These are phyloP conservation scores for Apophysomyces sp. DNA, from an alignment of 371 early-diverging fungal species.

Conservation along the genomic window DNA sequence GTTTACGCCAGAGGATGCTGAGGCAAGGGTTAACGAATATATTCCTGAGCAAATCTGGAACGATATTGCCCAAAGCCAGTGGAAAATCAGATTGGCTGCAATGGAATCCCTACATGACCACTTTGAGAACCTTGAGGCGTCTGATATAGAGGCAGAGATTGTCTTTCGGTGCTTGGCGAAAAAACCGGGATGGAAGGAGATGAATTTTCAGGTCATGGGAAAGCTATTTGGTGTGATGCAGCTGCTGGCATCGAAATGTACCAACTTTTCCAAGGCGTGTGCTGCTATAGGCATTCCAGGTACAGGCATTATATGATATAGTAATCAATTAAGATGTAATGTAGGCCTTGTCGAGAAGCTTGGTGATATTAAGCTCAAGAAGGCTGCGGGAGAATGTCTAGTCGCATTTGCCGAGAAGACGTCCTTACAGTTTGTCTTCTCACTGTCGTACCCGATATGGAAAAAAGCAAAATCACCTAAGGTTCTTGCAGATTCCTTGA, in stretches of 20 bases:
- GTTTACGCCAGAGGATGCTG: slow-evolving; percentile 66
- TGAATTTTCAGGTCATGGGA: slow-evolving; percentile 88
- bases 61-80: slow-evolving; percentile 68
- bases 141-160: slow-evolving; percentile 78
- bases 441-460: slow-evolving; percentile 74
- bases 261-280: slow-evolving; percentile 71
- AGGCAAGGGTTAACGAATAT: slow-evolving; percentile 62
- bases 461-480: slow-evolving; percentile 89
- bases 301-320: slow-evolving; percentile 5
- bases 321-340: neutral
- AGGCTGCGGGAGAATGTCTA: slow-evolving; percentile 78
- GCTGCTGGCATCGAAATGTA: slow-evolving; percentile 56
- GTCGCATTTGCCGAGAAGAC: slow-evolving; percentile 71
- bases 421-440: slow-evolving; percentile 79
- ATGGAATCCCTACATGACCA: slow-evolving; percentile 73
- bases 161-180: slow-evolving; percentile 76
- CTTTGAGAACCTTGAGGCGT: slow-evolving; percentile 37
- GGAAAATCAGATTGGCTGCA: slow-evolving; percentile 90
- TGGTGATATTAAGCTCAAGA: slow-evolving; percentile 92
- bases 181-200: slow-evolving; percentile 94
- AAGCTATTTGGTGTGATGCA: slow-evolving; percentile 69
- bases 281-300: slow-evolving; percentile 75
- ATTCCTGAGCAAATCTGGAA: slow-evolving; percentile 60
- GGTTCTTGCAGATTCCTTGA: slow-evolving; percentile 78
- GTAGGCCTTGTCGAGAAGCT: slow-evolving; percentile 84